These are phyloP conservation scores for Scopulariopsis brevicaulis DNA, from an alignment of 2,329 filamentous ascomycete genomes.

Conservation along the genomic window DNA sequence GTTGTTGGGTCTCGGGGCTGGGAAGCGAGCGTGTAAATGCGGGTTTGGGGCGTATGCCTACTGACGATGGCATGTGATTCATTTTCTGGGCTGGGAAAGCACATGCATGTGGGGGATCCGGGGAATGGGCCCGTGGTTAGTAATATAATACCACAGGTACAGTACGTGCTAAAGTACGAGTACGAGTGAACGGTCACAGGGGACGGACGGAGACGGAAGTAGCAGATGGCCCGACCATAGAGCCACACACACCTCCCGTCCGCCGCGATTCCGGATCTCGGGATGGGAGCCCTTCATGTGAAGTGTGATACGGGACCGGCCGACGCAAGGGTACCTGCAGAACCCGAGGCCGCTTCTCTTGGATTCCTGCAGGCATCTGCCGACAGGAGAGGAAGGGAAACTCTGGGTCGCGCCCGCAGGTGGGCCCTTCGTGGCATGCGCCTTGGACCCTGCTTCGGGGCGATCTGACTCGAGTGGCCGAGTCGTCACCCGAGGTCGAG, in stretches of 20 bases:
- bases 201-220: too few relatives aligned
- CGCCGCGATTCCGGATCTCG: too few relatives aligned
- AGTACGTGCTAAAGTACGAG: not conserved
- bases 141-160: too few relatives aligned
- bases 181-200: too few relatives aligned
- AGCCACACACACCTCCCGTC: too few relatives aligned
- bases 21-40: not conserved
- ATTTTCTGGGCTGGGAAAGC: not conserved
- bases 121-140: not conserved
- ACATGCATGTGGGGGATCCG: not conserved
- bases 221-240: too few relatives aligned
- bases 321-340: not conserved
- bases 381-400: not conserved
- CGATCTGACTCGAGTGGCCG: too few relatives aligned
- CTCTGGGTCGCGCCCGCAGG: not conserved
- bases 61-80: conserved; percentile 4
- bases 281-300: too few relatives aligned
- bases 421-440: not conserved
- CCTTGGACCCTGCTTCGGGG: too few relatives aligned
- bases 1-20: not conserved
- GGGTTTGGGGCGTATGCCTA: not conserved
- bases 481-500: too few relatives aligned
- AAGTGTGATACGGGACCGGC: too few relatives aligned
- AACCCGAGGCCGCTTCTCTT: not conserved
- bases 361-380: not conserved